phyloP scores from a whole-genome alignment of 1,284 basidiomycete genomes.

The Trichosporon faecale region DNA sequence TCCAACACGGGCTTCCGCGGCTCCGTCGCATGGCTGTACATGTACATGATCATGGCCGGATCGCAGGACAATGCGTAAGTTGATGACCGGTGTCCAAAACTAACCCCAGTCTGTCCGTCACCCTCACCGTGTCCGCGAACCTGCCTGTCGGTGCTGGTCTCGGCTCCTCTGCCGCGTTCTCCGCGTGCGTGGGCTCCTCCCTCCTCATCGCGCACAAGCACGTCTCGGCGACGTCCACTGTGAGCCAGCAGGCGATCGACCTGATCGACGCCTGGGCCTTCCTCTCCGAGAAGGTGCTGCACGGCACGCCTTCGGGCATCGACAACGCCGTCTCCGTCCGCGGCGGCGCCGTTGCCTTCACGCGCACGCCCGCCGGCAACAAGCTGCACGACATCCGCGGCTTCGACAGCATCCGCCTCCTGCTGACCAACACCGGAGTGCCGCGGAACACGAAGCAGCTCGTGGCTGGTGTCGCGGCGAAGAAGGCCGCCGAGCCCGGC shows the following conservation, averaged over 20 bases:
- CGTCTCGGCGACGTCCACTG: conserved; percentile 53
- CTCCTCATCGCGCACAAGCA: conserved; percentile 58
- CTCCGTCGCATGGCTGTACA: conserved; percentile 81
- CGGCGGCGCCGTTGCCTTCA: conserved; percentile 91
- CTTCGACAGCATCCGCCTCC: conserved; percentile 72
- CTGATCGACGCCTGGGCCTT: conserved; percentile 92
- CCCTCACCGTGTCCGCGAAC: conserved; percentile 82
- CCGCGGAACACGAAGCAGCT: conserved; percentile 91
- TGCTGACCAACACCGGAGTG: conserved; percentile 89
- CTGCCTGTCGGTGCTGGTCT: conserved; percentile 98
- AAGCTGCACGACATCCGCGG: conserved; percentile 81
- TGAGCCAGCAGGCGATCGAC: conserved; percentile 67
- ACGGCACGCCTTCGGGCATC: conserved; percentile 96
- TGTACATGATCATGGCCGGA: conserved; percentile 76
- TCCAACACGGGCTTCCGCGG: conserved; percentile 60
- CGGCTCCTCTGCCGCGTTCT: conserved; percentile 94
- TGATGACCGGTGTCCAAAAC: neutral
- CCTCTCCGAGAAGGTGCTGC: conserved; percentile 90
- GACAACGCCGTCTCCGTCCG: conserved; percentile 93
- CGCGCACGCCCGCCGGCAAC: conserved; percentile 70
- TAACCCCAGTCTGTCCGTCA: conserved; percentile 53
- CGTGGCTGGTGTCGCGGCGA: conserved; percentile 71
- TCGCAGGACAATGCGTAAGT: conserved; percentile 60
- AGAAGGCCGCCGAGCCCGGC: conserved; percentile 65
- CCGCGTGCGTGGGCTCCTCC: conserved; percentile 76